Conservation (phyloP, 2,329 filamentous ascomycete genomes). For the Diaporthe batatas region DNA sequence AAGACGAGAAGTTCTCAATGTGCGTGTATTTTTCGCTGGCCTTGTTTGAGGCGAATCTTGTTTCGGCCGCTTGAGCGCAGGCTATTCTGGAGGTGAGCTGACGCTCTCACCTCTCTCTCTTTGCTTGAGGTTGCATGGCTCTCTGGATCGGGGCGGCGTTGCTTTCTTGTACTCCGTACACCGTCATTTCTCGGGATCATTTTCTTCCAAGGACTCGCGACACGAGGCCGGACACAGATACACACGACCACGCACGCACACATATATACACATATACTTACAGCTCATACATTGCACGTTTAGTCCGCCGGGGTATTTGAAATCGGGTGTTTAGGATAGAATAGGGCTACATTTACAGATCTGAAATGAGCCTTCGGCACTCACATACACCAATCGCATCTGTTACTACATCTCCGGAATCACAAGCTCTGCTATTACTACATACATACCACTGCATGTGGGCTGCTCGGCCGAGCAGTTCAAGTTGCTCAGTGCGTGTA, state of each 20-base stretch:
- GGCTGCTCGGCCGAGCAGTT: no score
- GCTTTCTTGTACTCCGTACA: constrained; percentile 14
- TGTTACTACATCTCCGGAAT: not conserved
- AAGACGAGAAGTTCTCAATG: not conserved
- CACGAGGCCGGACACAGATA: constrained; percentile 14
- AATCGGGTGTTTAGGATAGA: constrained; percentile 31
- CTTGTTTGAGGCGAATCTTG: not conserved
- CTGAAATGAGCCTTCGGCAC: not conserved
- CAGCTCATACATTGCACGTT: constrained; percentile 9
- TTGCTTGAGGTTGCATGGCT: constrained; percentile 37
- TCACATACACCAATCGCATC: not conserved
- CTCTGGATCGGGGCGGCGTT: constrained; percentile 34
- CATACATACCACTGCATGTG: not conserved
- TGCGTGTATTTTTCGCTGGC: not conserved
- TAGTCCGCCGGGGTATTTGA: not conserved
- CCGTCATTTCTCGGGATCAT: constrained; percentile 8
- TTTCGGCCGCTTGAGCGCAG: not conserved
- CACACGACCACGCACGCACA: constrained; percentile 14
- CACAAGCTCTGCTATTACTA: not conserved
- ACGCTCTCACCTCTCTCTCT: constrained; percentile 28
- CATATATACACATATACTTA: constrained; percentile 19
- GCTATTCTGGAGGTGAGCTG: not conserved
- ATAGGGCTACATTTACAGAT: constrained; percentile 3
- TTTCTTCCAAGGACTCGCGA: not conserved
- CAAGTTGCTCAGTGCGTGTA: not conserved